Percentiles rank a stretch among this genome's conserved stretches.
These are phyloP conservation scores for Alnus rubra DNA, from an alignment of 306 rosid genomes.

Conservation along the genomic window DNA sequence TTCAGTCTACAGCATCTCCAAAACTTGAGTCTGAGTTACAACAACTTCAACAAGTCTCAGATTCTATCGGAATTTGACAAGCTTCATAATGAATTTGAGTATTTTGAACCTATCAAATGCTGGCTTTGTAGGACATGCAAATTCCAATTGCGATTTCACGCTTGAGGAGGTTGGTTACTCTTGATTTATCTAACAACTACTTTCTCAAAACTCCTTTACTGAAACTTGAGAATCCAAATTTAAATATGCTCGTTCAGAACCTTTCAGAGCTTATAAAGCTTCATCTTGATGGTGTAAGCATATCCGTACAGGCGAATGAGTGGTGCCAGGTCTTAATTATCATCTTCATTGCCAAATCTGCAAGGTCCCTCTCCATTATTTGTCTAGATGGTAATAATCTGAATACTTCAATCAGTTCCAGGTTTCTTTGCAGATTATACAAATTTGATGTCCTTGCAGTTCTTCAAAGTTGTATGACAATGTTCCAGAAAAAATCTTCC, in stretches of 20 bases:
- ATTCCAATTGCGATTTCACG: conserved; percentile 44
- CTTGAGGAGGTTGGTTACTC: conserved; percentile 43
- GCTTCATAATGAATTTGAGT: conserved; percentile 25
- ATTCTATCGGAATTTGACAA: conserved; percentile 37
- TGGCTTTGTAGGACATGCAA: conserved; percentile 34
- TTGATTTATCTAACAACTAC: conserved; percentile 32
- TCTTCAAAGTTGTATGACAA: neutral
- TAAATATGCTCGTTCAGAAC: neutral
- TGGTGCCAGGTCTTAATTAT: neutral
- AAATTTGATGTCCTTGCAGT: neutral
- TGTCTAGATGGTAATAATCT: neutral
- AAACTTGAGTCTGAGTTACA: conserved; percentile 32
- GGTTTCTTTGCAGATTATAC: neutral
- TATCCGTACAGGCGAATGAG: neutral
- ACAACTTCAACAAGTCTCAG: neutral
- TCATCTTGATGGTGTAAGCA: conserved; percentile 5
- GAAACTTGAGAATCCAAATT: conserved; percentile 36
- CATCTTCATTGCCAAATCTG: neutral
- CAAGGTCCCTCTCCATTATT: neutral
- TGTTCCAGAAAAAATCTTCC: conserved; percentile 6
- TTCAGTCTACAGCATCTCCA: conserved; percentile 38
- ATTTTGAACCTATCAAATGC: conserved; percentile 37
- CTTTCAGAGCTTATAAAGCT: neutral
- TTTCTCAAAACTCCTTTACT: neutral
- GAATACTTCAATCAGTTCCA: neutral